A percentile compares a stretch with the other conserved stretches of the same genome.
Evolutionary conservation across 306 rosid species (phyloP).

Genomic region (Vicia faba): DNA sequence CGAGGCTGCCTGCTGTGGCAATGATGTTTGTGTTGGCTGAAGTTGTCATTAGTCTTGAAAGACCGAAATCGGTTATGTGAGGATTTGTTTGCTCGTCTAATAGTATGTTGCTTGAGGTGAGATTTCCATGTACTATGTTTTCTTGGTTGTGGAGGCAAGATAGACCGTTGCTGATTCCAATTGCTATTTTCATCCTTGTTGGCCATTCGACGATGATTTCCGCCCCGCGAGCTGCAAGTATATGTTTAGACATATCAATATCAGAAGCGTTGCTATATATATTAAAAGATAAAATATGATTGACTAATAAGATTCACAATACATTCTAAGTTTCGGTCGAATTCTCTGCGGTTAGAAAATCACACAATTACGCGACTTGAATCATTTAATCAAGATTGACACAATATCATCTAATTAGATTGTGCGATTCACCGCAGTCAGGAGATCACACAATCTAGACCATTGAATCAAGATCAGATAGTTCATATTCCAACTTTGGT

Average conservation of each 20-base stretch:
- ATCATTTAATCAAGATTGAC: background rate
- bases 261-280: conserved; percentile 11
- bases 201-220: conserved; percentile 74
- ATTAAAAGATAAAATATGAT: background rate
- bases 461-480: background rate
- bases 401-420: too few relatives aligned
- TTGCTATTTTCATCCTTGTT: conserved; percentile 77
- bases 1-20: conserved; percentile 85
- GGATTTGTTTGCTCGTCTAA: conserved; percentile 69
- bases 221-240: conserved; percentile 77
- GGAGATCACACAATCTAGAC: background rate
- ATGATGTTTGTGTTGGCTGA: conserved; percentile 79
- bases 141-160: conserved; percentile 62
- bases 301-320: background rate
- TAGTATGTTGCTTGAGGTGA: conserved; percentile 73
- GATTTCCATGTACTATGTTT: conserved; percentile 72
- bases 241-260: background rate
- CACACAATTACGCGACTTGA: background rate
- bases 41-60: conserved; percentile 73
- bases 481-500: background rate
- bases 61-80: conserved; percentile 81
- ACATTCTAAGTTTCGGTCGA: too few relatives aligned
- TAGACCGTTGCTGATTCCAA: conserved; percentile 68
- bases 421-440: background rate
- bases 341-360: too few relatives aligned